Conservation (phyloP, 176 grass and related monocot species). For the Zea mays region DNA sequence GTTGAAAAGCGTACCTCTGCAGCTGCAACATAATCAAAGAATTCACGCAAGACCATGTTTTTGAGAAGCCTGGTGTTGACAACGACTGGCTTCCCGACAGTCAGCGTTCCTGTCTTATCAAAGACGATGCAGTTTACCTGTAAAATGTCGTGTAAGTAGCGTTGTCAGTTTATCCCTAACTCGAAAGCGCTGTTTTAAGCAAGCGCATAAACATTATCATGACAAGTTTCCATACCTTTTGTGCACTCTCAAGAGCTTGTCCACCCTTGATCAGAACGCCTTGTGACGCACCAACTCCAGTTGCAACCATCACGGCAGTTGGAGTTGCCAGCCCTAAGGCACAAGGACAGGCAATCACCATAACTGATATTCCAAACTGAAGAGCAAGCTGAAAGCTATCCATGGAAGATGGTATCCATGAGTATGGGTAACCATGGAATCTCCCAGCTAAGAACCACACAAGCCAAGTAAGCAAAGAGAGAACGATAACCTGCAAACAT, state of each 20-base stretch:
- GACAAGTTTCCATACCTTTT: slow-evolving; percentile 55
- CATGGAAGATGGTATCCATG: slow-evolving; percentile 89
- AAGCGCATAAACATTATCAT: slow-evolving; percentile 5
- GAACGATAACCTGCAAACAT: slow-evolving; percentile 67
- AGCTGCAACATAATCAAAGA: slow-evolving; percentile 70
- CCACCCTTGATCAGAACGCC: slow-evolving; percentile 94
- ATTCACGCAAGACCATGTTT: slow-evolving; percentile 78
- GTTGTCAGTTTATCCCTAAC: slow-evolving; percentile 8
- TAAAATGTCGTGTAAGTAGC: slow-evolving; percentile 12
- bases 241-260: slow-evolving; percentile 88
- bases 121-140: slow-evolving; percentile 90
- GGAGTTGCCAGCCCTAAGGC: slow-evolving; percentile 91
- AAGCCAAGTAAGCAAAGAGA: slow-evolving; percentile 85
- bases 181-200: neutral
- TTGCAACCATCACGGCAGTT: slow-evolving; percentile 97
- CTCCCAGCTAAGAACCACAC: slow-evolving; percentile 89
- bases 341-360: slow-evolving; percentile 98
- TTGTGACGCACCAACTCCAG: slow-evolving; percentile 93
- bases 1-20: slow-evolving; percentile 56
- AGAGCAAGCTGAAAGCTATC: slow-evolving; percentile 96
- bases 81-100: slow-evolving; percentile 73
- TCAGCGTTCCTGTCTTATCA: slow-evolving; percentile 91
- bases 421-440: slow-evolving; percentile 66
- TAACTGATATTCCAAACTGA: slow-evolving; percentile 95
- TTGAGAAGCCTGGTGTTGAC: slow-evolving; percentile 74